Evolutionary conservation across 176 grass and related monocot genomes (phyloP), one percentile per base, ranked within the genome.

Genomic region (Puya raimondii): DNA sequence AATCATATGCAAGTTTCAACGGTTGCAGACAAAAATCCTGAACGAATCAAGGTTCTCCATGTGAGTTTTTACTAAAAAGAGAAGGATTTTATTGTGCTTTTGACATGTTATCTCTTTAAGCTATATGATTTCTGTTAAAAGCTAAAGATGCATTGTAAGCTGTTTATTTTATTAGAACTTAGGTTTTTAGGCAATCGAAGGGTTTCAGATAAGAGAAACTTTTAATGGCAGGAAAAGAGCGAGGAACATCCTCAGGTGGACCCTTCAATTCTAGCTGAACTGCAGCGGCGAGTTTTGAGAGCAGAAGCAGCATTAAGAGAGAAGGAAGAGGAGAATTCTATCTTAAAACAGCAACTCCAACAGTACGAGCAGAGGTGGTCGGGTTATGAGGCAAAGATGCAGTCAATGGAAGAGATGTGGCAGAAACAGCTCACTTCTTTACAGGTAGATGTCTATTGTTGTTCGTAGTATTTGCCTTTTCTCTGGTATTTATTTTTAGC

Each of bases 371-470:
- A 80, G 58, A 91, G 86, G 56, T 99, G 94, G 89, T 81, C 74
- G 10, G 87, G 91, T 9, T 99, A 99, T 75, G 94, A 93, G 65
- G 78, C 64, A 26, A 93, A 85, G 87, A 99, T 99, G 94, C 93
- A 99, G 78, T 76, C 69, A 26, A 91, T 99, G 90, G 90, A 93
- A 78, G 81, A 88, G 14, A 74, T 78, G 49, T 93, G 90, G 89
- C 84, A 91, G 86, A 93, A 89, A 71, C 87, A 99, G 63, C 80
- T 99, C 50, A 79, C 86, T 67, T 88, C 94, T 70, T 67, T 99
- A 66, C 94, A 99, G 89, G 94, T 99, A 65, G 80, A 51, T 69
- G 63, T 81, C 26, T 76, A 14, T 18, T 13, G n/a, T 17, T 59
- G 1, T 59, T 21, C 11, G 12, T 59, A 66, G 11, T 47, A 66